Percentiles rank a stretch among this genome's conserved stretches.
Conservation (phyloP, 371 early-diverging fungal species). For the Apophysomyces ossiformis region DNA sequence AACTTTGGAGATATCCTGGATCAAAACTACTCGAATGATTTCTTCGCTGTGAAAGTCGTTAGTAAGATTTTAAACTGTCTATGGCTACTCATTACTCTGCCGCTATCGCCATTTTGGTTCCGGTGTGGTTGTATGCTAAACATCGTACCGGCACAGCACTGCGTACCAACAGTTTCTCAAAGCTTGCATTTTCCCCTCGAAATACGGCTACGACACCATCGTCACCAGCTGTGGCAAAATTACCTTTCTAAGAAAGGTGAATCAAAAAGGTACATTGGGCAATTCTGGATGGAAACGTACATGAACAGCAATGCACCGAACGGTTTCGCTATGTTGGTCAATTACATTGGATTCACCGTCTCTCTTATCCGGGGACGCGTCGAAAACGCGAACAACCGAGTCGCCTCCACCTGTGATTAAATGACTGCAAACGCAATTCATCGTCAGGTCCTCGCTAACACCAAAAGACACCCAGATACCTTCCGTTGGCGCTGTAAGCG, state of each 20-base stretch:
- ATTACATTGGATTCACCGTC: not conserved
- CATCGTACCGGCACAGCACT: constrained; percentile 42
- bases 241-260: constrained; percentile 19
- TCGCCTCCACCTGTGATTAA: constrained; percentile 22
- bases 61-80: not conserved
- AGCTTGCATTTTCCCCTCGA: constrained; percentile 26
- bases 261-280: not conserved
- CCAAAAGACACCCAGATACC: not conserved
- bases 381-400: constrained; percentile 15
- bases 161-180: constrained; percentile 39
- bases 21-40: constrained; percentile 37
- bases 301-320: constrained; percentile 15
- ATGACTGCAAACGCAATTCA: not conserved
- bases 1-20: constrained; percentile 38
- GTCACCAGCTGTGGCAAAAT: constrained; percentile 38
- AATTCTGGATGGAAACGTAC: constrained; percentile 4
- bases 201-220: constrained; percentile 42
- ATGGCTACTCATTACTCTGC: constrained; percentile 35
- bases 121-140: constrained; percentile 33
- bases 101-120: constrained; percentile 45
- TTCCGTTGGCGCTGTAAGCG: constrained; percentile 2
- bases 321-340: constrained; percentile 16
- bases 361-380: constrained; percentile 10
- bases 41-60: constrained; percentile 33
- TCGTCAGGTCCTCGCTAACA: not conserved